Evolutionary conservation across 768 basidiomycete species (phyloP).

Genomic region (Mycena galopus): DNA sequence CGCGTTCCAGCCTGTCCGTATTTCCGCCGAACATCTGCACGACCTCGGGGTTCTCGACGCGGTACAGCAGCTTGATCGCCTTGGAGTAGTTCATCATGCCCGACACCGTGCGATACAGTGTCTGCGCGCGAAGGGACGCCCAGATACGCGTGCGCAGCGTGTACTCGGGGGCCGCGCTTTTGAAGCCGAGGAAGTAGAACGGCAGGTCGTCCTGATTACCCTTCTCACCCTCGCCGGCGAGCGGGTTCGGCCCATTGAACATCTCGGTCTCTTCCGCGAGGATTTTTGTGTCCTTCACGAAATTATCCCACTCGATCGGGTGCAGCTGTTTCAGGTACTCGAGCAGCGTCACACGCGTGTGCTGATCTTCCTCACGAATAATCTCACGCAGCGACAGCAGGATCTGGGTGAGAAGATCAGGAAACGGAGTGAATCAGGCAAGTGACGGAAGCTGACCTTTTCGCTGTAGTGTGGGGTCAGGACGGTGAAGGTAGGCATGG

Average conservation of each 20-base stretch:
- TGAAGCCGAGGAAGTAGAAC: slow-evolving; percentile 99
- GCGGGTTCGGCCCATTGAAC: slow-evolving; percentile 82
- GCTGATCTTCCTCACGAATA: slow-evolving; percentile 98
- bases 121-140: slow-evolving; percentile 98
- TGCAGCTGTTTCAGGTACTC: slow-evolving; percentile 99
- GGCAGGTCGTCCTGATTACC: slow-evolving; percentile 93
- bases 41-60: slow-evolving; percentile 99
- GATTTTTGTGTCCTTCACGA: slow-evolving; percentile 99
- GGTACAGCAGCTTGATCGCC: slow-evolving; percentile 99
- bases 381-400: slow-evolving; percentile 96
- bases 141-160: slow-evolving; percentile 99
- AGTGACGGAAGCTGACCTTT: slow-evolving; percentile 66
- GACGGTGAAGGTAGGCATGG: slow-evolving; percentile 99
- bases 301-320: slow-evolving; percentile 99
- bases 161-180: slow-evolving; percentile 97
- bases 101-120: slow-evolving; percentile 97
- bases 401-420: slow-evolving; percentile 64
- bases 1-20: slow-evolving; percentile 95
- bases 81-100: slow-evolving; percentile 99
- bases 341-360: slow-evolving; percentile 95
- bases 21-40: slow-evolving; percentile 98
- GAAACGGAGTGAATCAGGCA: slow-evolving; percentile 8
- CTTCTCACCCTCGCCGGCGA: slow-evolving; percentile 80
- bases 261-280: slow-evolving; percentile 94
- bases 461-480: slow-evolving; percentile 98